These are phyloP conservation scores for Mycena rebaudengoi DNA, from an alignment of 768 basidiomycete genomes.

Conservation along the genomic window DNA sequence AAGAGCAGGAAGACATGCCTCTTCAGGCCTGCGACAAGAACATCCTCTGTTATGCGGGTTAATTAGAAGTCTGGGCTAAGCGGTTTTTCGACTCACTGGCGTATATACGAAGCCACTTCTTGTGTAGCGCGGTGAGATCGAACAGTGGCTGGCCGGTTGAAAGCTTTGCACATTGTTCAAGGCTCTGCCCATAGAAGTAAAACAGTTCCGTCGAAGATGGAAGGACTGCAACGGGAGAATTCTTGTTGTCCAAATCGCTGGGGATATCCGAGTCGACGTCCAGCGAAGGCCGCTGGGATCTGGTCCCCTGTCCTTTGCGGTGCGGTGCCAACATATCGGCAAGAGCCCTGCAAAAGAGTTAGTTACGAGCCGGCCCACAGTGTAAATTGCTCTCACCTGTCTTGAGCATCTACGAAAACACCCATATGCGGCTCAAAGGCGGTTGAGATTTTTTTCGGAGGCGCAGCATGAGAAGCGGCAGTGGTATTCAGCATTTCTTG, in stretches of 20 bases:
- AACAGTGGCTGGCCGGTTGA: slow-evolving; percentile 86
- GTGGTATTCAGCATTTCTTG: slow-evolving; percentile 68
- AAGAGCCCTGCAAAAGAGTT: slow-evolving; percentile 65
- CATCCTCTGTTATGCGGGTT: slow-evolving; percentile 72
- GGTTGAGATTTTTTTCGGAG: slow-evolving; percentile 80
- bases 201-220: slow-evolving; percentile 96
- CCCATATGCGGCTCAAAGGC: slow-evolving; percentile 93
- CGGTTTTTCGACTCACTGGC: slow-evolving; percentile 64
- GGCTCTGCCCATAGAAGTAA: slow-evolving; percentile 94
- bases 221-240: slow-evolving; percentile 71
- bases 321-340: slow-evolving; percentile 91
- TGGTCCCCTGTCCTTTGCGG: slow-evolving; percentile 55
- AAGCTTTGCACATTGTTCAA: slow-evolving; percentile 93
- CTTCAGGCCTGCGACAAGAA: slow-evolving; percentile 78
- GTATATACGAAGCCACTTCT: slow-evolving; percentile 94
- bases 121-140: slow-evolving; percentile 83
- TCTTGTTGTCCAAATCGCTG: slow-evolving; percentile 50
- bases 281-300: slow-evolving; percentile 66
- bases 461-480: slow-evolving; percentile 56
- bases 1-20: slow-evolving; percentile 50
- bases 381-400: slow-evolving; percentile 65
- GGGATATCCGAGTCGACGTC: slow-evolving; percentile 59
- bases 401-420: slow-evolving; percentile 95
- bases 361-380: neutral
- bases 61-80: slow-evolving; percentile 1